Conservation (phyloP, 2,329 filamentous ascomycete species). For the Cercospora berteroae region DNA sequence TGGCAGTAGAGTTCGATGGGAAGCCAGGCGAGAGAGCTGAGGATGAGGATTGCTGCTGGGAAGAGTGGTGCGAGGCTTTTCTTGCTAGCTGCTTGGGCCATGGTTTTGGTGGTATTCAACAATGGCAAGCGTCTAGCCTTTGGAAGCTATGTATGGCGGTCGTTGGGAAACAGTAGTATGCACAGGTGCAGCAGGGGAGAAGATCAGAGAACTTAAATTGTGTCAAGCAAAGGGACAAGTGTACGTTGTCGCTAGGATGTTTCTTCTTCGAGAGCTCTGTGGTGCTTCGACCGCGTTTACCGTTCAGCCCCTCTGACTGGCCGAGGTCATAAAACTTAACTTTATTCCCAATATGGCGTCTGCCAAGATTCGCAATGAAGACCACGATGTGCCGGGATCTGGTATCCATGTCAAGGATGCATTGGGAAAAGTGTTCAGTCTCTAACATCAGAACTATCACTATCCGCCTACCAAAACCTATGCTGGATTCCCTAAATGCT, state of each 20-base stretch:
- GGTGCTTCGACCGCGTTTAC: slow-evolving; percentile 4
- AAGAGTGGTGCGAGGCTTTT: slow-evolving; percentile 9
- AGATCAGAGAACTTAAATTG: background rate
- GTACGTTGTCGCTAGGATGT: background rate
- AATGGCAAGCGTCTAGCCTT: background rate
- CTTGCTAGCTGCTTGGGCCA: background rate
- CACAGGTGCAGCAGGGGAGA: background rate
- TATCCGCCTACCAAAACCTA: background rate
- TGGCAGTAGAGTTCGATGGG: slow-evolving; percentile 17
- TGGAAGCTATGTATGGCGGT: background rate
- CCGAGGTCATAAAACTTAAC: slow-evolving; percentile 9
- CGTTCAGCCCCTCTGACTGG: slow-evolving; percentile 10
- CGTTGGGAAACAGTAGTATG: background rate
- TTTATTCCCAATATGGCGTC: slow-evolving; percentile 7
- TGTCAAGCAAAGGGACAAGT: background rate
- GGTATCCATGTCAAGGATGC: background rate
- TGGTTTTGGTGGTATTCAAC: background rate
- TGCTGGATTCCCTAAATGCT: background rate
- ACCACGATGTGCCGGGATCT: background rate
- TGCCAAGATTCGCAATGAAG: slow-evolving; percentile 1
- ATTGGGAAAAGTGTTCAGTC: background rate
- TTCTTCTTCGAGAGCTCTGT: background rate
- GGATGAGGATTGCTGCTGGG: slow-evolving; percentile 15
- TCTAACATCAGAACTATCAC: background rate
- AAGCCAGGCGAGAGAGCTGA: slow-evolving; percentile 12